A percentile compares a stretch with the other conserved stretches of the same genome.
These are phyloP conservation scores for Typha latifolia DNA, from an alignment of 176 grass and related monocot species.

Conservation along the genomic window DNA sequence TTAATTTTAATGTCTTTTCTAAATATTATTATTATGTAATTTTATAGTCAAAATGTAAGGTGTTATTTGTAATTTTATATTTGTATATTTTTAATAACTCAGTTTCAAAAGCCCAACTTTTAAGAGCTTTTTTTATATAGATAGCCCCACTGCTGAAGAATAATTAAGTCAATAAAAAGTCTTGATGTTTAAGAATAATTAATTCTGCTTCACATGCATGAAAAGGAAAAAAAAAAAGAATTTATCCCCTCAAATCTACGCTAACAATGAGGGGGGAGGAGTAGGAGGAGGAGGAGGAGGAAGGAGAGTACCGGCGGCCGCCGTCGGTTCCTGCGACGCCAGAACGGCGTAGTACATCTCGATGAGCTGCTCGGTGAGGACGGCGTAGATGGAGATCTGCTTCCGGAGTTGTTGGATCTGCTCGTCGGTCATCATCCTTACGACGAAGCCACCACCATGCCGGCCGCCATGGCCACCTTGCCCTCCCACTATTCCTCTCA, in stretches of 20 bases:
- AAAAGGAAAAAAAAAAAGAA: neutral
- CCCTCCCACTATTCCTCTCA: neutral
- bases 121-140: no score
- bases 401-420: slow-evolving; percentile 18
- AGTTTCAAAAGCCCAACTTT: no score
- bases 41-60: no score
- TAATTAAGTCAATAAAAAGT: no score
- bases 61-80: no score
- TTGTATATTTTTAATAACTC: no score
- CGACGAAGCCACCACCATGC: neutral
- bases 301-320: slow-evolving; percentile 1
- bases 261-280: neutral
- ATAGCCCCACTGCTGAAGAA: no score
- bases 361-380: slow-evolving; percentile 19
- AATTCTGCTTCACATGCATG: neutral
- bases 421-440: slow-evolving; percentile 21
- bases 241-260: neutral
- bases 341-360: slow-evolving; percentile 16
- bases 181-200: no score
- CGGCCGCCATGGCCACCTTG: neutral
- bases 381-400: slow-evolving; percentile 20
- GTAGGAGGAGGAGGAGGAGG: neutral
- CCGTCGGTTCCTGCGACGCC: neutral
- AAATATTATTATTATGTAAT: no score
- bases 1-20: no score